Evolutionary conservation across 306 rosid genomes (phyloP), one percentile per base, ranked within the genome.

Genomic region (Prunus dulcis): DNA sequence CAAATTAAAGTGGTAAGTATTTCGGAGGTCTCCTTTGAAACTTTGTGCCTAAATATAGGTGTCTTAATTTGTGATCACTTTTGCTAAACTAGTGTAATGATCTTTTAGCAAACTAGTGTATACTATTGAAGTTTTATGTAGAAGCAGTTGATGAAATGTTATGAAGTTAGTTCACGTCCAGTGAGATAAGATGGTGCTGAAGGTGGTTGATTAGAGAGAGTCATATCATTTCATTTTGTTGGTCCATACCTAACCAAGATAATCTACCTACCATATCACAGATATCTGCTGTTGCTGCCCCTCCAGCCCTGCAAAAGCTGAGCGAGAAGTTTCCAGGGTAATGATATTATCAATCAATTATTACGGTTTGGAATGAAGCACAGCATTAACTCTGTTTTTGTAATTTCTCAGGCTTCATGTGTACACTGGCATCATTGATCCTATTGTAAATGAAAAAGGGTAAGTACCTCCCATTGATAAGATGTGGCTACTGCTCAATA

Each of bases 271-370:
- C 67, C 46, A 32, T n/a, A 63, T 71, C 70, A 78, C 88, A 95
- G 99, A 95, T 95, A 80, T 92, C 96, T 68, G 97, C 96, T n/a
- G 87, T 88, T 13, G 83, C 99, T 27, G 90, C 97, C 62, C 99
- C 99, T 74, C 97, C 97, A 0, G 99, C 99, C 55, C 97, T 95
- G 77, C 90, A 90, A 84, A 95, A 92, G 82, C 96, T 92, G 9
- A 89, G 97, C 6, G 97, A 95, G 81, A 91, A 85, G 65, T 95
- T 92, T 78, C 97, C 97, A 17, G 99, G 99, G 99, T 92, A 88
- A 65, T 71, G 49, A 49, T 74, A n/a, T 25, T 47, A 65, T 28
- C 14, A 43, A 71, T 77, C 23, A 22, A 51, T n/a, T 28, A 58
- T 73, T 64, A 22, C 75, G 28, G 65, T 77, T 66, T 79, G 22